Percentiles rank a stretch among this genome's conserved stretches.
Evolutionary conservation across 2,329 filamentous ascomycete species (phyloP).

Genomic region (Calonectria fujianensis): DNA sequence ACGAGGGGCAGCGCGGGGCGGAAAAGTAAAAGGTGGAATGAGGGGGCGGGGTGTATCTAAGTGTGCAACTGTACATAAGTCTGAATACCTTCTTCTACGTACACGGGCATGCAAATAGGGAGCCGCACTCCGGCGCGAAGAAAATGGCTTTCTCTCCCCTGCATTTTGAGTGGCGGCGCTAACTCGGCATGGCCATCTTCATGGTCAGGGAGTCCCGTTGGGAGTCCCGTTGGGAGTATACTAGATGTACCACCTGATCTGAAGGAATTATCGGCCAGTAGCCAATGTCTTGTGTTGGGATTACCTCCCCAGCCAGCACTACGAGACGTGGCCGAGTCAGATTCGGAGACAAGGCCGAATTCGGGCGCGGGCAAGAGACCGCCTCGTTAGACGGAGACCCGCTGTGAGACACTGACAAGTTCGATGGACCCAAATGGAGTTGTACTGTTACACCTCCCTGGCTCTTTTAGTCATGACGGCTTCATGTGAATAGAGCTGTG

Average conservation of each 20-base stretch:
- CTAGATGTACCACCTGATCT: constrained; percentile 16
- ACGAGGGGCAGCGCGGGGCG: constrained; percentile 30
- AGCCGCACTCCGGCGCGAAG: background rate
- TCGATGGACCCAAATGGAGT: constrained; percentile 12
- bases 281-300: constrained; percentile 21
- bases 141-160: constrained; percentile 28
- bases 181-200: constrained; percentile 30
- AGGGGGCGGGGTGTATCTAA: constrained; percentile 31
- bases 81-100: constrained; percentile 24
- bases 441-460: constrained; percentile 31
- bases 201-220: constrained; percentile 7
- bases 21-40: constrained; percentile 38
- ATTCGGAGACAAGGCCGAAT: constrained; percentile 40
- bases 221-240: background rate
- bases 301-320: constrained; percentile 1
- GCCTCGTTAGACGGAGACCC: constrained; percentile 26
- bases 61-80: constrained; percentile 5
- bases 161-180: constrained; percentile 4
- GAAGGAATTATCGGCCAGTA: constrained; percentile 17
- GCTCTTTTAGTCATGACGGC: background rate
- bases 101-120: background rate
- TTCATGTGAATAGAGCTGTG: background rate
- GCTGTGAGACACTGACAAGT: constrained; percentile 30
- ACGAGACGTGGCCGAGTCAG: constrained; percentile 17
- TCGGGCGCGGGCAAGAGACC: constrained; percentile 34